Base-by-base conservation (phyloP, 208 protist species). In the Blastocrithidia nonstop region DNA sequence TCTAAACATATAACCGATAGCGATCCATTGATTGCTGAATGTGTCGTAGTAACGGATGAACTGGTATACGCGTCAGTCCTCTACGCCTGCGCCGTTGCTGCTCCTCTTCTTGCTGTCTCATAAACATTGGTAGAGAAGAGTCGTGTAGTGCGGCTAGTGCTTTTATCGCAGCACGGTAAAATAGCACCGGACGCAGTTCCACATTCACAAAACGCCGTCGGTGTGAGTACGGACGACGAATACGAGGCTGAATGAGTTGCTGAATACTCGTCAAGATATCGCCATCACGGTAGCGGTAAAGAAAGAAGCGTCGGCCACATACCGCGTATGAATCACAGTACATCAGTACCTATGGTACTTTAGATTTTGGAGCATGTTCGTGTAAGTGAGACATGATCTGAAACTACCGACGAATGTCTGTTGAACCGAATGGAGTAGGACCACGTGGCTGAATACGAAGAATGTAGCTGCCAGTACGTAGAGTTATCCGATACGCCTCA, bases 241-340 rank as follows among this genome's bases (percentile, higher is more conserved):
- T 70, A 35, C 65, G 67, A 8, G 76, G 71, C 61, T 75, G 68
- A 31, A 81, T 76, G 28, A 87, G 65, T 56, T 70, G 61, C 22
- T 43, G 16, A 6, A 80, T 62, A 29, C 41, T 40, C 28, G 35
- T 42, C 23, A 87, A 57, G 22, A 63, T 61, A 45, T 82, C 70
- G 27, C 77, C 72, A 25, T 87, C 77, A 40, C 55, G 41, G 50
- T 71, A 87, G 32, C 72, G 61, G 22, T 62, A 61, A 7, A 87
- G 29, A 22, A 71, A 87, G 54, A 87, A 87, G 53, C 69, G 68
- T 7, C 67, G 52, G 24, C 72, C 77, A 39, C 68, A 80, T 13
- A 78, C 66, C 7, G 69, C 59, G 49, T 79, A 71, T 0, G 57
- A 70, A 57, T 79, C 72, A 29, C 77, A 87, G 54, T 82, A 87